Evolutionary conservation across 768 basidiomycete genomes (phyloP).

Genomic region (Leccinum barrowsii): DNA sequence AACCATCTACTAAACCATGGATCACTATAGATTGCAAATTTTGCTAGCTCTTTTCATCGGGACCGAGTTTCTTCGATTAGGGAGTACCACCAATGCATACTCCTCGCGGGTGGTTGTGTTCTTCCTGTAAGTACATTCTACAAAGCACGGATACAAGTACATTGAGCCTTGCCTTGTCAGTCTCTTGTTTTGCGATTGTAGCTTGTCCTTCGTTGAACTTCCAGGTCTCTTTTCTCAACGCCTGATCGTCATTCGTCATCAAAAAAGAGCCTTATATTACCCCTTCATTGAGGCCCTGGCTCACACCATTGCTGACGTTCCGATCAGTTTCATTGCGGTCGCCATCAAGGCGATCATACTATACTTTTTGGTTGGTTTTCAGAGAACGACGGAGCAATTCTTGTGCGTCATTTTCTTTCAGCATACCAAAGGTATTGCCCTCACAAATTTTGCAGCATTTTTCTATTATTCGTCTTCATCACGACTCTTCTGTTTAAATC

Average conservation of each 20-base stretch:
- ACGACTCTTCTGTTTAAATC: slow-evolving; percentile 66
- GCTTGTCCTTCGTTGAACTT: slow-evolving; percentile 53
- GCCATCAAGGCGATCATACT: slow-evolving; percentile 7
- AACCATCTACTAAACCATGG: neutral
- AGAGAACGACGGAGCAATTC: slow-evolving; percentile 17
- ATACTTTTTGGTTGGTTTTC: slow-evolving; percentile 22
- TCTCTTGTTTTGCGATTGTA: slow-evolving; percentile 47
- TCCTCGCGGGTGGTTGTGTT: slow-evolving; percentile 72
- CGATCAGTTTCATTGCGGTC: slow-evolving; percentile 32
- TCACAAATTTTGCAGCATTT: slow-evolving; percentile 45
- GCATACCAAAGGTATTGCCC: neutral
- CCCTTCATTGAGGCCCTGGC: slow-evolving; percentile 46
- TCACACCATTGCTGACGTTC: slow-evolving; percentile 43
- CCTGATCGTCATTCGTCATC: slow-evolving; percentile 40
- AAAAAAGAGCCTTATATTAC: slow-evolving; percentile 45
- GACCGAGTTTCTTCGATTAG: slow-evolving; percentile 41
- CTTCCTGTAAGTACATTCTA: slow-evolving; percentile 54
- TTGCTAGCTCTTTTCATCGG: slow-evolving; percentile 23
- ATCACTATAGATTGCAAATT: slow-evolving; percentile 32
- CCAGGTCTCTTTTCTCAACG: slow-evolving; percentile 44
- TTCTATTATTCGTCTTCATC: slow-evolving; percentile 49
- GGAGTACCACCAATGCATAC: slow-evolving; percentile 31
- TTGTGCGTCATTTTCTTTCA: slow-evolving; percentile 8
- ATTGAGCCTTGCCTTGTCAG: slow-evolving; percentile 30
- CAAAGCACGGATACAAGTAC: neutral